These are phyloP conservation scores for Trichosporon faecale DNA, from an alignment of 1,284 basidiomycete species.

Conservation along the genomic window DNA sequence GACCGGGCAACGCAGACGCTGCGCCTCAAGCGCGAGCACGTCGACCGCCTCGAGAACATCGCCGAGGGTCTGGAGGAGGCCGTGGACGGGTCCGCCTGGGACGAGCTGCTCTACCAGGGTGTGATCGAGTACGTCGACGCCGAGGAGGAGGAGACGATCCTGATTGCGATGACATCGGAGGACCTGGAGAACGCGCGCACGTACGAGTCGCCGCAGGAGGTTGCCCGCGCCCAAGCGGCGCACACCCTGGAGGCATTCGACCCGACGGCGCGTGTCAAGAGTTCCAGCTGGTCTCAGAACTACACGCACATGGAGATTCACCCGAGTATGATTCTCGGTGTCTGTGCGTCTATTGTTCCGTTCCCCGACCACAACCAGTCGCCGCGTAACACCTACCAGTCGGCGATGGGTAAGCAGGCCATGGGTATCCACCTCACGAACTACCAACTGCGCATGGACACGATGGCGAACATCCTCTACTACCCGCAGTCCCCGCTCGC, in stretches of 20 bases:
- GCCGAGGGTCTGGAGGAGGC: constrained; percentile 58
- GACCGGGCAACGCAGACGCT: constrained; percentile 73
- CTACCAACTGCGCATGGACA: constrained; percentile 95
- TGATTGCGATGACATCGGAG: constrained; percentile 98
- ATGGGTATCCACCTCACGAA: constrained; percentile 99
- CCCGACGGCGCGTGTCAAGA: constrained; percentile 81
- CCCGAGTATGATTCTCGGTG: constrained; percentile 97
- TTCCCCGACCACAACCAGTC: constrained; percentile 99
- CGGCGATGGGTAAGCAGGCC: constrained; percentile 99
- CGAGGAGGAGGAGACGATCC: constrained; percentile 98
- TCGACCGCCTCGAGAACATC: constrained; percentile 56
- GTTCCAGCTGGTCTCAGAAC: constrained; percentile 73
- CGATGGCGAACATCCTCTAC: constrained; percentile 97
- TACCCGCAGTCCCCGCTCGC: constrained; percentile 99
- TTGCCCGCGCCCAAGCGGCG: constrained; percentile 55
- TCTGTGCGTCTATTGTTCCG: constrained; percentile 97
- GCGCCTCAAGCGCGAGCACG: constrained; percentile 78
- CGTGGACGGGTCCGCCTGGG: constrained; percentile 69
- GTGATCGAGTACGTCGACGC: constrained; percentile 94
- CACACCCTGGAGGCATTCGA: constrained; percentile 62
- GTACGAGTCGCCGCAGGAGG: constrained; percentile 34
- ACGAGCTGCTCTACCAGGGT: constrained; percentile 77
- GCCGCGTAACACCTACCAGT: constrained; percentile 98
- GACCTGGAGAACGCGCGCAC: constrained; percentile 75
- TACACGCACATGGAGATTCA: constrained; percentile 99